phyloP scores from a whole-genome alignment of 148 eudicot genomes.

The Camellia lanceoleosa region DNA sequence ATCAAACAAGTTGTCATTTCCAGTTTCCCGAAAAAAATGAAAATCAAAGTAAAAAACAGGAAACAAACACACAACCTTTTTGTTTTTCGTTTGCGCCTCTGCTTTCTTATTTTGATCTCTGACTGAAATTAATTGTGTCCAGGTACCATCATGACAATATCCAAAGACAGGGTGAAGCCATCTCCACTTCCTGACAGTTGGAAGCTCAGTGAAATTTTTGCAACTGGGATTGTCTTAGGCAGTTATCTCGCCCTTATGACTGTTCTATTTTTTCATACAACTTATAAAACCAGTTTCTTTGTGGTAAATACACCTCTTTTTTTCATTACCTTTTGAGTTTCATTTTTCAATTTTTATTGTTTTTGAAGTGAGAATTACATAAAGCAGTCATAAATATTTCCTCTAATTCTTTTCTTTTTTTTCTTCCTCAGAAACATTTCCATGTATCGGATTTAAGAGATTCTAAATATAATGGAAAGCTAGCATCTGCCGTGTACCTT shows the following conservation, averaged over 20 bases:
- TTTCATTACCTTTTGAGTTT: not conserved
- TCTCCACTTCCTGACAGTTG: constrained; percentile 84
- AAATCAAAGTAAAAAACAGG: too few relatives aligned
- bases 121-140: not conserved
- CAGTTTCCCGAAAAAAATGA: too few relatives aligned
- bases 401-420: constrained; percentile 6
- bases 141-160: constrained; percentile 94
- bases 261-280: constrained; percentile 58
- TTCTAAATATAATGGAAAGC: constrained; percentile 8
- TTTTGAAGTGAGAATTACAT: not conserved
- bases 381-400: not conserved
- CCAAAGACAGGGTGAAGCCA: constrained; percentile 85
- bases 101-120: constrained; percentile 8
- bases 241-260: constrained; percentile 70
- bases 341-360: not conserved
- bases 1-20: too few relatives aligned
- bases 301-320: constrained; percentile 31
- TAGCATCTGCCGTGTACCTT: constrained; percentile 78
- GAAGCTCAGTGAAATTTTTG: constrained; percentile 82
- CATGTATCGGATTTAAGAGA: constrained; percentile 39
- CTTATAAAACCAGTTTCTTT: constrained; percentile 65
- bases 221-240: constrained; percentile 70
- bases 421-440: constrained; percentile 40
- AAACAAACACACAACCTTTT: too few relatives aligned
- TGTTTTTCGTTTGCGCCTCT: not conserved